Evolutionary conservation across 1,284 basidiomycete genomes (phyloP).

Genomic region (Leccinum fallax): DNA sequence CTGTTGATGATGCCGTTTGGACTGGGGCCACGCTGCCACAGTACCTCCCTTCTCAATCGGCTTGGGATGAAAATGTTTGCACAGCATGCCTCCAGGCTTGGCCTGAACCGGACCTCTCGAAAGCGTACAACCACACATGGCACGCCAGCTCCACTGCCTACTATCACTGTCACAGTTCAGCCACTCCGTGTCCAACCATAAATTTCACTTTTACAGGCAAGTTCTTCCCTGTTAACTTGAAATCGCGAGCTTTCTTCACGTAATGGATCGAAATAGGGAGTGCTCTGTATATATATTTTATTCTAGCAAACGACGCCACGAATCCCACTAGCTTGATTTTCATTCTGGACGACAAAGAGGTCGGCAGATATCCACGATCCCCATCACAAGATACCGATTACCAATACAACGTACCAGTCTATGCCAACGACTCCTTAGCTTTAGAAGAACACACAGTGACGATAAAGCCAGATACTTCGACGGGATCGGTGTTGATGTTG

Average conservation of each 20-base stretch:
- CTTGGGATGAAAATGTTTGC: neutral
- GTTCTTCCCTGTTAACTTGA: neutral
- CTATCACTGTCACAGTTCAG: neutral
- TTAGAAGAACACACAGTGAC: conserved; percentile 13
- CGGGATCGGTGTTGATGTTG: conserved; percentile 3
- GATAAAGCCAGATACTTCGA: conserved; percentile 1
- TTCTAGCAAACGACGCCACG: conserved; percentile 4
- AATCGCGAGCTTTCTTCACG: neutral
- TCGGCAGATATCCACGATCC: conserved; percentile 1
- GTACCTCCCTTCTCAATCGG: neutral
- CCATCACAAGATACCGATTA: neutral
- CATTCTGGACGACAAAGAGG: conserved; percentile 1
- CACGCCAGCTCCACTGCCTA: neutral
- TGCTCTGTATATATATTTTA: conserved; percentile 25
- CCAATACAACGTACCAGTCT: conserved; percentile 17
- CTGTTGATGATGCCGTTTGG: neutral
- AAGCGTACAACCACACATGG: neutral
- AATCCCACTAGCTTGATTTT: conserved; percentile 13
- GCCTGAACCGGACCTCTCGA: neutral
- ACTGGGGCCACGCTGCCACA: neutral
- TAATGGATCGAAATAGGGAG: conserved; percentile 2
- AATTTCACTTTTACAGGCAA: conserved; percentile 19
- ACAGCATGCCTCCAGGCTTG: no score
- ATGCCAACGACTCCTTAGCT: conserved; percentile 5
- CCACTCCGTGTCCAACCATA: neutral